These are phyloP conservation scores for Boletales sp. DNA, from an alignment of 768 basidiomycete genomes.

Conservation along the genomic window DNA sequence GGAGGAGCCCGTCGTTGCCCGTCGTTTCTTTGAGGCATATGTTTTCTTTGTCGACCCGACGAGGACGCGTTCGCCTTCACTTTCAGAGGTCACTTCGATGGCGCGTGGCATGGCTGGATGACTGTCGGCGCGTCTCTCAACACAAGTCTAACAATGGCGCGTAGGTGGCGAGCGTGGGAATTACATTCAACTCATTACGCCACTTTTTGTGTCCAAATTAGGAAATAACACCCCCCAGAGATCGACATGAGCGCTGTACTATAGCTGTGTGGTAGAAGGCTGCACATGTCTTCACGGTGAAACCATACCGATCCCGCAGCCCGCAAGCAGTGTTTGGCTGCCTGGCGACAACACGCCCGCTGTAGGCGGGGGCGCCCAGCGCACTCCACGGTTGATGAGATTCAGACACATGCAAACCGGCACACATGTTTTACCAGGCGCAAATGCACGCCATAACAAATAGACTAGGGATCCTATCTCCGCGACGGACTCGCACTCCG, in stretches of 20 bases:
- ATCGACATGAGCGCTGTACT: not conserved
- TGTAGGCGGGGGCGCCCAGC: not conserved
- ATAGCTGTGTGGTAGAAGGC: not conserved
- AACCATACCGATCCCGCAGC: too few species aligned
- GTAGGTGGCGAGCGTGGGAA: slow-evolving; percentile 27
- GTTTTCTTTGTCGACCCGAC: slow-evolving; percentile 25
- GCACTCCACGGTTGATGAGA: too few species aligned
- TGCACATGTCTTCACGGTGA: too few species aligned
- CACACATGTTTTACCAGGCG: not conserved
- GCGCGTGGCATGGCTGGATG: slow-evolving; percentile 21
- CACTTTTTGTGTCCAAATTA: not conserved
- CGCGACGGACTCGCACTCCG: slow-evolving; percentile 81
- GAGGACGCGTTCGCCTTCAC: slow-evolving; percentile 19
- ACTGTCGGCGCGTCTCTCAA: not conserved
- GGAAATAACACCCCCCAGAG: slow-evolving; percentile 15
- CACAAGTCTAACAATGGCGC: slow-evolving; percentile 15
- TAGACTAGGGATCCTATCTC: slow-evolving; percentile 35
- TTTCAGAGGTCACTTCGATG: slow-evolving; percentile 24
- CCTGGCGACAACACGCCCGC: slow-evolving; percentile 9
- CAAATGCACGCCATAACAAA: not conserved
- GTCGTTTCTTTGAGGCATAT: slow-evolving; percentile 29
- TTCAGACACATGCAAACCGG: not conserved
- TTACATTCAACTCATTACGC: not conserved
- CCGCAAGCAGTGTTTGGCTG: not conserved
- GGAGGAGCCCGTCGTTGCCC: slow-evolving; percentile 17